Evolutionary conservation across 805 yeast genomes (phyloP).

Genomic region (Kodamaea jinghongensis): DNA sequence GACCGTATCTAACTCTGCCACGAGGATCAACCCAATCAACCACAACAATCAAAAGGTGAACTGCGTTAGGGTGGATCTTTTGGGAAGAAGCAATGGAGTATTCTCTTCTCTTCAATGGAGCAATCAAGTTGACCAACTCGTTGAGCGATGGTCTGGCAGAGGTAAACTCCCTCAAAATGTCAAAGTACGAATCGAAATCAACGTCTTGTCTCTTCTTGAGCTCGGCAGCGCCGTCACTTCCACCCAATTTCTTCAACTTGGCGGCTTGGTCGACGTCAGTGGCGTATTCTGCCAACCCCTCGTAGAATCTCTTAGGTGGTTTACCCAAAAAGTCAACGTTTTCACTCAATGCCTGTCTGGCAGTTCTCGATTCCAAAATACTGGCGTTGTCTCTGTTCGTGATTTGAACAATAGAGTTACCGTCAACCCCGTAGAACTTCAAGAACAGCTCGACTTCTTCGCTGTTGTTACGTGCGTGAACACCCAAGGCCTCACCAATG

Average conservation of each 20-base stretch:
- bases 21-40: conserved; percentile 91
- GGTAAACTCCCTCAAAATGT: conserved; percentile 72
- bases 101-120: conserved; percentile 94
- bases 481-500: conserved; percentile 95
- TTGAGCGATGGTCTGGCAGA: conserved; percentile 76
- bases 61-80: conserved; percentile 84
- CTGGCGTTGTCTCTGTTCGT: conserved; percentile 63
- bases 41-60: conserved; percentile 88
- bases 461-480: conserved; percentile 82
- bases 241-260: conserved; percentile 58
- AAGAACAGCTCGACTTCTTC: conserved; percentile 68
- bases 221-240: conserved; percentile 80
- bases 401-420: conserved; percentile 64
- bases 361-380: conserved; percentile 70
- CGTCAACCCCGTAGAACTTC: conserved; percentile 65
- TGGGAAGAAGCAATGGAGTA: conserved; percentile 97
- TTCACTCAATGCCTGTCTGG: conserved; percentile 75
- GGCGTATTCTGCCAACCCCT: conserved; percentile 72
- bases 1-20: conserved; percentile 88
- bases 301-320: conserved; percentile 94
- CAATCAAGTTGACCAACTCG: conserved; percentile 68
- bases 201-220: conserved; percentile 83
- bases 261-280: conserved; percentile 64
- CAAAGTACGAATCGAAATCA: conserved; percentile 77
- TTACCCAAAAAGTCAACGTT: conserved; percentile 88